Base-by-base conservation (phyloP, 192 early-diverging fungal species). In the Podila clonocystis region DNA sequence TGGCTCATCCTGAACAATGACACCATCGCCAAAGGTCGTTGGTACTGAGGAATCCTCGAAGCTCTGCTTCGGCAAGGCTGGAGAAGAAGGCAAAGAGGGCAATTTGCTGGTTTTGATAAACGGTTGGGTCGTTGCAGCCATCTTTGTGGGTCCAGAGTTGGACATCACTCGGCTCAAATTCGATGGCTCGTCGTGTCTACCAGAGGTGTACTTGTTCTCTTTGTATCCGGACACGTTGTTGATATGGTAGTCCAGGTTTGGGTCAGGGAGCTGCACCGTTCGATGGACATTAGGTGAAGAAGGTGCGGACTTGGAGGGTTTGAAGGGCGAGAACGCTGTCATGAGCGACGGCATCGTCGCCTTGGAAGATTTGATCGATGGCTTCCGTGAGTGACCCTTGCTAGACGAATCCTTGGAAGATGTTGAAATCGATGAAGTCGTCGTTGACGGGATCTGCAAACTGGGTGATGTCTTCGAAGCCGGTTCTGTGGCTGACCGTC, bases 351-450 rank as follows among this genome's bases (percentile, higher is more conserved):
- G 77, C 77, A 80, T 80, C 2, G 77, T 60, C 28, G 77, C 70
- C 57, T 80, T 80, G n/a, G 77, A 80, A 5, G 77, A 24, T 49
- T 80, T 80, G 66, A 80, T 80, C 7, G 77, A 80, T 11, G 77
- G 70, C 38, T 80, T 80, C 52, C 70, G 65, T 3, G 70, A 2
- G 2, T 31, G 58, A 60, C 62, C 66, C 22, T 72, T 72, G 30
- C 19, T 61, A 15, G 61, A 31, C 31, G 19, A n/a, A 15, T 68
- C 63, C 68, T 52, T 66, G 12, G 65, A 7, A 59, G 33, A 57
- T 7, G 36, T 19, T 4, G 48, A 49, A 11, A 19, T n/a, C 5
- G n/a, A 26, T 9, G 34, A 26, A 9, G 49, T 62, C 1, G 38
- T 20, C 0, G 66, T n/a, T 4, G 66, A 58, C 48, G 75, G 75